Evolutionary conservation across 192 early-diverging fungal genomes (phyloP), one percentile per base, ranked within the genome.

Genomic region (Umbelopsis vinacea): DNA sequence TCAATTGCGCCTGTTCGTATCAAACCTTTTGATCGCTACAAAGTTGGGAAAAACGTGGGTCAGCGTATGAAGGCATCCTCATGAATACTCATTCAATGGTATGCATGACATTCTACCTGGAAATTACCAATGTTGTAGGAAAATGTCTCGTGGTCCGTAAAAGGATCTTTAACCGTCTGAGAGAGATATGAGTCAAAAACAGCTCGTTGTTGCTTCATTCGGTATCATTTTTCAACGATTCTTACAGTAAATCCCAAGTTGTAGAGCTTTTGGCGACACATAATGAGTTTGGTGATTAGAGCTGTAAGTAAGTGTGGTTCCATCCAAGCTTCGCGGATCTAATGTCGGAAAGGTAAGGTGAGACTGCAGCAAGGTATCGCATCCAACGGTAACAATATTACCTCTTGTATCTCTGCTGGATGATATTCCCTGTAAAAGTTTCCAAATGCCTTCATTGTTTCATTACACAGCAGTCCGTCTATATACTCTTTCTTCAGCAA

Each of bases 91-190:
- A 43, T 1, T 43, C 11, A 43, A 43, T 43, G 6, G 0, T 12
- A 43, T 43, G 6, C 40, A 7, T 43, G 11, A 6, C 11, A 43
- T 43, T 14, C 22, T 74, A 82, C 83, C 77, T 86, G 85, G 63
- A 80, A 84, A 29, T 74, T 52, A 33, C 71, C 80, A 45, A 86
- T 81, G 29, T 78, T 81, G 17, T 22, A 67, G n/a, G 73, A 19
- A 52, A 86, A 82, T 3, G 54, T 60, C 9, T 74, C 76, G 4
- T 73, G 79, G 14, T 86, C 85, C 21, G 75, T 74, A 71, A 86
- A 84, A 15, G 85, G 85, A 57, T 86, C 85, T 68, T 86, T 86
- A 3, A 84, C 68, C 9, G 80, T 80, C 82, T 86, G 46, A 68
- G 9, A 46, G 33, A 46, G 43, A 60, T 15, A 67, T 37, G 2